Percentiles rank a stretch among this genome's conserved stretches.
Evolutionary conservation across 2,329 filamentous ascomycete species (phyloP).

Genomic region (Fusarium odoratissimum): DNA sequence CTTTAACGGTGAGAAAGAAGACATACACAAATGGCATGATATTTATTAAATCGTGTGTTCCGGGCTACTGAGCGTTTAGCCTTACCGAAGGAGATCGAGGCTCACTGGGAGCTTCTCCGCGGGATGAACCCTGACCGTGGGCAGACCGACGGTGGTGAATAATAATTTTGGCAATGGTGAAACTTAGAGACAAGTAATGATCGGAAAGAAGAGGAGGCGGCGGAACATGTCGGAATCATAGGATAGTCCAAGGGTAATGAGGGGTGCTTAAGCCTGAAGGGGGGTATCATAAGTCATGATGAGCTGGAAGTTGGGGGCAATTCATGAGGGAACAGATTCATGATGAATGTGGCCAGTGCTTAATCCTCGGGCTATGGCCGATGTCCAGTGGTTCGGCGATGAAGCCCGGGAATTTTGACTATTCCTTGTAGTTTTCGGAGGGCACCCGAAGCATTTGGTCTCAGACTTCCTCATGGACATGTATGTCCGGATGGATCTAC

Average conservation of each 20-base stretch:
- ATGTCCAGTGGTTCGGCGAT: constrained; percentile 19
- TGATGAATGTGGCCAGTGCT: constrained; percentile 18
- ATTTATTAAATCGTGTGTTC: constrained; percentile 20
- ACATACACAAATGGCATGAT: constrained; percentile 30
- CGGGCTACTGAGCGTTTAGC: background rate
- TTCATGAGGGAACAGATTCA: constrained; percentile 29
- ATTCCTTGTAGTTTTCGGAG: constrained; percentile 9
- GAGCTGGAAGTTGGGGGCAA: constrained; percentile 5
- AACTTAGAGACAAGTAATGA: constrained; percentile 12
- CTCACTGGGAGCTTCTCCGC: constrained; percentile 12
- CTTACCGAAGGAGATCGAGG: constrained; percentile 8
- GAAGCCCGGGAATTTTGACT: constrained; percentile 5
- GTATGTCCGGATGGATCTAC: constrained; percentile 26
- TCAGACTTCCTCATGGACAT: constrained; percentile 22
- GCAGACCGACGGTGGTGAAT: constrained; percentile 39
- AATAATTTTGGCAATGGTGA: constrained; percentile 14
- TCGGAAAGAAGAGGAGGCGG: constrained; percentile 21
- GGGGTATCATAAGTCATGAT: constrained; percentile 13
- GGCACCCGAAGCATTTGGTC: constrained; percentile 20
- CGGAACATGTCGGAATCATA: constrained; percentile 37
- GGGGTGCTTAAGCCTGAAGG: constrained; percentile 16
- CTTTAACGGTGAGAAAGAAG: background rate
- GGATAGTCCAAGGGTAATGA: constrained; percentile 10
- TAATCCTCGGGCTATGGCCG: constrained; percentile 11
- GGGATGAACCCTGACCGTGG: constrained; percentile 18